A percentile compares a stretch with the other conserved stretches of the same genome.
These are phyloP conservation scores for Eucalyptus victrix DNA, from an alignment of 345 rosid genomes.

Conservation along the genomic window DNA sequence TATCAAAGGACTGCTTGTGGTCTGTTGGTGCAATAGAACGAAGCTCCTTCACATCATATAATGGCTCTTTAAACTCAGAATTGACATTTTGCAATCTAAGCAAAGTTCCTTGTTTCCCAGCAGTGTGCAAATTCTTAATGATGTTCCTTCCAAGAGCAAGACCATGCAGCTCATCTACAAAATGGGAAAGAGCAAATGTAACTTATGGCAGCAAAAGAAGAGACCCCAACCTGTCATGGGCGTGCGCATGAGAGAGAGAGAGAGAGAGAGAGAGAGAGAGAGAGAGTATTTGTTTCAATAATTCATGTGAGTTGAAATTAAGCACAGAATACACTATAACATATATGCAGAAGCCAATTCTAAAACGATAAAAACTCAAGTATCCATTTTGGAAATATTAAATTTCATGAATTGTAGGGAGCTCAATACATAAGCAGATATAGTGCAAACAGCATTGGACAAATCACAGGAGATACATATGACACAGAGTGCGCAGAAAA, in stretches of 20 bases:
- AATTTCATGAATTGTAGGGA: background rate
- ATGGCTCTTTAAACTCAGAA: slow-evolving; percentile 52
- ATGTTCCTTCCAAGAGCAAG: slow-evolving; percentile 90
- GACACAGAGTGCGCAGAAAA: background rate
- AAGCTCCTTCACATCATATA: slow-evolving; percentile 73
- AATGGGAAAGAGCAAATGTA: background rate
- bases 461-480: background rate
- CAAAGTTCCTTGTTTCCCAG: slow-evolving; percentile 37
- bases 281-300: background rate
- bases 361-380: background rate
- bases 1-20: slow-evolving; percentile 84
- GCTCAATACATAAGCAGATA: background rate
- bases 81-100: slow-evolving; percentile 16
- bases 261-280: background rate
- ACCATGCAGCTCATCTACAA: slow-evolving; percentile 89
- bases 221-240: background rate
- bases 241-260: accelerated
- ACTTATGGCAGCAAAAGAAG: background rate
- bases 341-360: background rate
- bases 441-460: background rate
- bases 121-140: slow-evolving; percentile 83
- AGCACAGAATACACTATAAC: background rate
- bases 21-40: slow-evolving; percentile 87
- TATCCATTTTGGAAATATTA: background rate
- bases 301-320: background rate